Base-by-base conservation (phyloP, 2,329 filamentous ascomycete species). In the Aspergillus spinulosporus region DNA sequence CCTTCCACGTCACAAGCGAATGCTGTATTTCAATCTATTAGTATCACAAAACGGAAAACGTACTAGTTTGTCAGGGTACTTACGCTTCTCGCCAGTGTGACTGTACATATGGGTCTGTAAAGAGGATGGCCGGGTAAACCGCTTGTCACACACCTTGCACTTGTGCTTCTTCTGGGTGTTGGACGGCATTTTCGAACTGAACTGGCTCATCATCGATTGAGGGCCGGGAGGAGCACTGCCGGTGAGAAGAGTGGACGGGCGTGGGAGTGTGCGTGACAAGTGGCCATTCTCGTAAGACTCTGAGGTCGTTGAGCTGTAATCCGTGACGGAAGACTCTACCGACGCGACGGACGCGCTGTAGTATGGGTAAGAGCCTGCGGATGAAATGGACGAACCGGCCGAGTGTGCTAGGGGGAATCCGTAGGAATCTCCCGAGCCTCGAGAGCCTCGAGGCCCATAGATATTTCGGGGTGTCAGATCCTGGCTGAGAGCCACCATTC, bases 141-240 rank as follows among this genome's bases (percentile, higher is more conserved):
- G 87, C 83, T 97, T 97, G 76, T 97, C 93, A 80, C 93, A 97
- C 58, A 97, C 90, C 78, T 96, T 97, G 84, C 93, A 97, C 81
- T 97, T 97, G 80, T 97, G 94, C 82, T 97, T 97, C 86, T 97
- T 97, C 72, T 97, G 92, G 7, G 93, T 94, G 77, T 91, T 96
- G 14, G 90, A 92, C 0, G 92, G 92, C 51, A 97, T 88, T 77
- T 97, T 97, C 61, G 93, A 97, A 76, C 90, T 97, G 78, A 97
- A 97, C 68, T 96, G 92, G 51, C 91, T 87, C 94, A 99, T 99
- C 92, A 99, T 97, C 0, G 92, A 95, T 71, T 95, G 90, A 1
- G 92, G 92, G 14, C 91, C 91, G 1, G 92, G 91, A 1, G 91
- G 90, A 32, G 87, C 82, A 56, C 82, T 85, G 43, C 78, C 78